Percentiles rank a stretch among this genome's conserved stretches.
Conservation (phyloP, 108 stramenopile genomes). For the Ochromonas danica region DNA sequence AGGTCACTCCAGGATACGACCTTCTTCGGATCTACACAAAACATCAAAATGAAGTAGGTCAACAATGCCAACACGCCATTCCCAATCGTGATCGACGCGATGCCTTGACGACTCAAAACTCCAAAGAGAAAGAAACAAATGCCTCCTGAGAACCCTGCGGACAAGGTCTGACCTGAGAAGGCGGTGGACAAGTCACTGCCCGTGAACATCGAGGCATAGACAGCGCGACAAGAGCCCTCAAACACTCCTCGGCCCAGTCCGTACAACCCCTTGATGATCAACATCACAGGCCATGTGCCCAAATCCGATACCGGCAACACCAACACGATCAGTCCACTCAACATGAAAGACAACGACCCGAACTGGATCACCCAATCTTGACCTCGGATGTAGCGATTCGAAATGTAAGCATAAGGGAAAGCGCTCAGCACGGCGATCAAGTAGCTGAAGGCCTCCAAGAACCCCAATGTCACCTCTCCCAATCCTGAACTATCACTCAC, state of each 20-base stretch:
- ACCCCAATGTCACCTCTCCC: background rate
- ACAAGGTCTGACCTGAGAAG: slow-evolving; percentile 9
- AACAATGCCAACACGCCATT: background rate
- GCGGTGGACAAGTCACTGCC: background rate
- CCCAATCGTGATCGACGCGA: background rate
- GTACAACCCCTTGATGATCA: slow-evolving; percentile 10
- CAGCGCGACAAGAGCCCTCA: slow-evolving; percentile 10
- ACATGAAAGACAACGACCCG: background rate
- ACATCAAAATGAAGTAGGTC: background rate
- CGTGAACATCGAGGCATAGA: slow-evolving; percentile 1
- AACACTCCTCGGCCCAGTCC: slow-evolving; percentile 22
- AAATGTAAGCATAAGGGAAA: slow-evolving; percentile 1
- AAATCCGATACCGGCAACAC: background rate
- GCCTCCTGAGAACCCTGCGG: slow-evolving; percentile 11
- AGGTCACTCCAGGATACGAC: too few species aligned
- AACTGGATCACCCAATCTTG: slow-evolving; percentile 21
- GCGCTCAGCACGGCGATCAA: background rate
- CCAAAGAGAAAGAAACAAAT: slow-evolving; percentile 26
- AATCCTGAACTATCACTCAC: background rate
- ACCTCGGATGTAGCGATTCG: background rate
- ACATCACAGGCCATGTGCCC: background rate
- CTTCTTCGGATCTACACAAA: too few species aligned
- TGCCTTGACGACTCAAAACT: background rate
- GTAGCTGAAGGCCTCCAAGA: slow-evolving; percentile 7
- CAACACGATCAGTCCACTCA: background rate